These are phyloP conservation scores for Daldinia loculata DNA, from an alignment of 495 filamentous ascomycete genomes.

Conservation along the genomic window DNA sequence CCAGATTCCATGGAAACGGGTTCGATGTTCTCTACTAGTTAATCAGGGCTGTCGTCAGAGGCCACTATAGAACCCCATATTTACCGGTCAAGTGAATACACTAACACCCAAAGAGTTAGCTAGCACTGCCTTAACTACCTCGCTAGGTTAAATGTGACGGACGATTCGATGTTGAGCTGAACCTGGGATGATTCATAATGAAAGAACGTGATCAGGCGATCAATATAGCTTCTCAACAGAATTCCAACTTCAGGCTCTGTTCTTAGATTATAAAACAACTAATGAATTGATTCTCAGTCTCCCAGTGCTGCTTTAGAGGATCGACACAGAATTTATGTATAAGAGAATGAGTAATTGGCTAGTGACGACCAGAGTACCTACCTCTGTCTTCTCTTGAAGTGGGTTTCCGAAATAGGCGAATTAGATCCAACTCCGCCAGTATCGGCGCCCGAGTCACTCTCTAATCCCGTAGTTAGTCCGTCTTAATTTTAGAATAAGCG, in stretches of 20 bases:
- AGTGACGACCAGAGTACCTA: neutral
- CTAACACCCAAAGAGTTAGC: conserved; percentile 18
- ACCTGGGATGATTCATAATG: conserved; percentile 3
- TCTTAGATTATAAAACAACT: neutral
- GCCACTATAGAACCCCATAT: conserved; percentile 15
- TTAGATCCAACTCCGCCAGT: neutral
- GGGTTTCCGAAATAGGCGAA: neutral
- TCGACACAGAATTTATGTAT: conserved; percentile 12
- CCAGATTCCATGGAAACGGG: conserved; percentile 19
- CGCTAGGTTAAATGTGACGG: conserved; percentile 24
- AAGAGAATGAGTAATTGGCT: conserved; percentile 15
- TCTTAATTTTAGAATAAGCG: neutral
- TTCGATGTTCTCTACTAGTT: conserved; percentile 17
- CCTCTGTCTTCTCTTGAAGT: conserved; percentile 4
- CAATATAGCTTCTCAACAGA: neutral
- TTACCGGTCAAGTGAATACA: conserved; percentile 21
- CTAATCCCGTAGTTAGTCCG: neutral
- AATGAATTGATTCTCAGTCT: neutral
- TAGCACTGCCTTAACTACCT: conserved; percentile 11
- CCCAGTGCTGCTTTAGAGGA: neutral
- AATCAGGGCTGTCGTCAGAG: conserved; percentile 14
- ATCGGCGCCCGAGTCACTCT: neutral
- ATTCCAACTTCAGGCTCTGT: neutral
- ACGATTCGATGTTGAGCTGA: conserved; percentile 17
- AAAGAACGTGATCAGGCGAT: neutral